These are phyloP conservation scores for Wickerhamomyces queroliae DNA, from an alignment of 805 yeast species.

Conservation along the genomic window DNA sequence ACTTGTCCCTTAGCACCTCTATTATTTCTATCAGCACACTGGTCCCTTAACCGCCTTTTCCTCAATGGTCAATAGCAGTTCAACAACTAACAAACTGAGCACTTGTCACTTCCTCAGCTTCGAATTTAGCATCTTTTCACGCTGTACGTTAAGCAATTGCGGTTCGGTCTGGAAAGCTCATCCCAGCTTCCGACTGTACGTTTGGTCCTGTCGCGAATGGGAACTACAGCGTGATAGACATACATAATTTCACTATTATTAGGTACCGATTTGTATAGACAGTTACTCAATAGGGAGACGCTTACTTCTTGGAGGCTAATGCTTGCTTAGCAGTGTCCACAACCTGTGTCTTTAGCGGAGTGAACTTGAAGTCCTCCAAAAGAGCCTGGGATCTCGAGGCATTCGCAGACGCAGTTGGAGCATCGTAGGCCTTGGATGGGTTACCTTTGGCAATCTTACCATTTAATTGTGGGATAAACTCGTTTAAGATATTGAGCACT, in stretches of 20 bases:
- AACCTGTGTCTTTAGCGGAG: background rate
- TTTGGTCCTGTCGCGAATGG: no score
- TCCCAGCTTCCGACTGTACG: no score
- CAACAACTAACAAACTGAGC: background rate
- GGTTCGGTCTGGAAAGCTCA: no score
- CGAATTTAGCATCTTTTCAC: no score
- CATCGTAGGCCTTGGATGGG: conserved; percentile 55
- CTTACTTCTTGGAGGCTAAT: background rate
- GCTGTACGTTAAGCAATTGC: no score
- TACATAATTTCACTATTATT: no score
- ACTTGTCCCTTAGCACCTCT: background rate
- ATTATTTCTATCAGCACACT: background rate
- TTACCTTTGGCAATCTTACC: conserved; percentile 33
- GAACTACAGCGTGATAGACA: no score
- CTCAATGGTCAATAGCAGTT: background rate
- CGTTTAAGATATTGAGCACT: conserved; percentile 14
- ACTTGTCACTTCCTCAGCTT: background rate
- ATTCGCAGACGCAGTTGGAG: background rate
- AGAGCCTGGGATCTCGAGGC: background rate
- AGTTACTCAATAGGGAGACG: background rate
- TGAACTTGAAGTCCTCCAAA: background rate
- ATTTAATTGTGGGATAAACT: conserved; percentile 30
- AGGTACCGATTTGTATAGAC: no score
- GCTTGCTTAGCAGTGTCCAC: background rate
- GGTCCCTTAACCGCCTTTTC: no score